phyloP scores from a whole-genome alignment of 441 rosid species.

The Codiaeum variegatum region DNA sequence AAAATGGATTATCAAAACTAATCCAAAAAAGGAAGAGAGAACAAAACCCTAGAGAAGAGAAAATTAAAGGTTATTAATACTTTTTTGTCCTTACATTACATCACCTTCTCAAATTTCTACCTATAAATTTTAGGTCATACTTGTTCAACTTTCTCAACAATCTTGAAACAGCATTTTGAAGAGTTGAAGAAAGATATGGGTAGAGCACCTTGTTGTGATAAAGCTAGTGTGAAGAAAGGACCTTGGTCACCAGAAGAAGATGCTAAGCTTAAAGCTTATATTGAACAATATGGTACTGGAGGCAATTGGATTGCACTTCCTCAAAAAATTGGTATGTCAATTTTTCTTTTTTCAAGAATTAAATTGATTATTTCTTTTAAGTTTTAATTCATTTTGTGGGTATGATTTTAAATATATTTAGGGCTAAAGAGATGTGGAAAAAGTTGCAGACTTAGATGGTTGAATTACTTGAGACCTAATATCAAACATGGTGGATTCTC shows the following conservation, averaged over 20 bases:
- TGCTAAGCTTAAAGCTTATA: constrained; percentile 83
- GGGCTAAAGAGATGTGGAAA: constrained; percentile 95
- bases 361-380: background rate
- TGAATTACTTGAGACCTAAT: constrained; percentile 91
- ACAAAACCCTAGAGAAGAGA: constrained; percentile 38
- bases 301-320: constrained; percentile 99
- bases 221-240: constrained; percentile 90
- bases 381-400: background rate
- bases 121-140: constrained; percentile 41
- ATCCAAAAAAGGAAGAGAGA: constrained; percentile 59
- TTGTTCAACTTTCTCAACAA: constrained; percentile 29
- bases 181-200: constrained; percentile 61
- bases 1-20: constrained; percentile 45
- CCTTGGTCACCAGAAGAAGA: constrained; percentile 99
- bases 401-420: constrained; percentile 16
- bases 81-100: constrained; percentile 35
- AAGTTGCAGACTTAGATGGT: constrained; percentile 96
- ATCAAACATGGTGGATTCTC: constrained; percentile 96
- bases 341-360: background rate
- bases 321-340: constrained; percentile 74
- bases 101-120: constrained; percentile 30
- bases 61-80: constrained; percentile 28
- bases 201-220: constrained; percentile 97
- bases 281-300: constrained; percentile 79
- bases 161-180: constrained; percentile 22